Evolutionary conservation across 345 rosid species (phyloP), one percentile per base, ranked within the genome.

Genomic region (Euclidium syriacum): DNA sequence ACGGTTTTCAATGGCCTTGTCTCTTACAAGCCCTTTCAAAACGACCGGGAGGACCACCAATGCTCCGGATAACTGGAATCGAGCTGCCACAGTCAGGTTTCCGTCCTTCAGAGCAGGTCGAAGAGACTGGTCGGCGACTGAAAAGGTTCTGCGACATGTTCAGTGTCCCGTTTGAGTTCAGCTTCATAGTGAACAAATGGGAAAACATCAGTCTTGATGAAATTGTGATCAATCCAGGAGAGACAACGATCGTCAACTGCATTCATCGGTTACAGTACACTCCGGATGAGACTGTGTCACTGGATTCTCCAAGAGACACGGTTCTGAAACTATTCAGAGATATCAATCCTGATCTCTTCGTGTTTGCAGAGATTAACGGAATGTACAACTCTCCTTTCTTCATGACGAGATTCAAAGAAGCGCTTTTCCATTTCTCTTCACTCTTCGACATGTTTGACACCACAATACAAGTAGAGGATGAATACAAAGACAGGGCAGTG

Each of bases 1-100:
- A 85, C 54, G 96, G 96, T 17, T 85, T 88, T 60, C 96, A 88
- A 36, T 88, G 96, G 96, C 94, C 96, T 38, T 82, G 88, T 74
- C 71, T 88, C 16, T 79, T 88, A 56, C 83, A 70, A 48, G 75
- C 70, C 0, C 52, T 84, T 18, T 82, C 96, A 0, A 29, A 63
- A 43, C 62, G 85, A 42, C 51, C 72, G 2, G 72, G 67, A 4
- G 87, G 87, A n/a, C 87, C 96, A 27, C 87, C 94, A 0, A 76
- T 54, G 75, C 58, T 88, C 32, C 85, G 90, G 0, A 75, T 88
- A 16, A 88, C 96, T 0, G 94, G 90, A 12, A 80, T 88, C 24
- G 94, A 88, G 68, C 79, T 88, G 47, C 96, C 94, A 5, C 96
- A 88, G 52, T 78, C 88, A 0, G 96, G 96, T 30, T 88, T 86